Conservation (phyloP, 805 yeast species). For the Clavispora carvajalis region DNA sequence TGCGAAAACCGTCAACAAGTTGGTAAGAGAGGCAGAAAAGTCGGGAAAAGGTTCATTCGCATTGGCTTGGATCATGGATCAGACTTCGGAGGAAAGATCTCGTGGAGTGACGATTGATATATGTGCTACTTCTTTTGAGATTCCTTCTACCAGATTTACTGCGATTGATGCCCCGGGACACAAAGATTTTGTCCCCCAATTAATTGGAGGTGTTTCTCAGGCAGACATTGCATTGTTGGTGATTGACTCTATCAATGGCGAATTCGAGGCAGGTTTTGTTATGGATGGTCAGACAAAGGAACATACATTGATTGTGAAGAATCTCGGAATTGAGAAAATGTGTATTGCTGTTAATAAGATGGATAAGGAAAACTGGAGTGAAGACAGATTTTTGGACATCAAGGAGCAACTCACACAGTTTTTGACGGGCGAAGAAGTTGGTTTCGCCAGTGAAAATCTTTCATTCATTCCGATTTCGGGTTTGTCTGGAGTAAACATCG, state of each 20-base stretch:
- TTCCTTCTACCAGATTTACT: conserved; percentile 49
- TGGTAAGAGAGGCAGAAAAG: conserved; percentile 58
- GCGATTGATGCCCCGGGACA: conserved; percentile 87
- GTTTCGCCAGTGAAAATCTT: conserved; percentile 39
- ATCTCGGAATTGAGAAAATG: conserved; percentile 57
- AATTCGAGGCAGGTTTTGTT: conserved; percentile 65
- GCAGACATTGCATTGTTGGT: conserved; percentile 73
- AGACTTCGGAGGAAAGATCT: conserved; percentile 66
- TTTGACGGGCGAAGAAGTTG: conserved; percentile 45
- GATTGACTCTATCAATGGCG: conserved; percentile 59
- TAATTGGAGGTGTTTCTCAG: conserved; percentile 78
- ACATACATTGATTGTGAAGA: conserved; percentile 64
- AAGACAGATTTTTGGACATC: conserved; percentile 49
- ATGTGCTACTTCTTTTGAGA: conserved; percentile 62
- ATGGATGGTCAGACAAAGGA: conserved; percentile 75
- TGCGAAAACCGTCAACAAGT: conserved; percentile 55
- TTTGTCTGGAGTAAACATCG: conserved; percentile 60
- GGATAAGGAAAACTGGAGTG: conserved; percentile 57
- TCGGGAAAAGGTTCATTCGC: conserved; percentile 77
- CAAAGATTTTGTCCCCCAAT: conserved; percentile 75
- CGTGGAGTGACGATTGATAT: conserved; percentile 80
- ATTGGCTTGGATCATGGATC: conserved; percentile 82
- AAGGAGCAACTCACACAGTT: conserved; percentile 43
- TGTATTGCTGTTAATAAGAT: conserved; percentile 67
- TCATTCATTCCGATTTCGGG: conserved; percentile 68